Evolutionary conservation across 192 early-diverging fungal species (phyloP), one percentile per base, ranked within the genome.

Genomic region (Backusella tuberculispora): DNA sequence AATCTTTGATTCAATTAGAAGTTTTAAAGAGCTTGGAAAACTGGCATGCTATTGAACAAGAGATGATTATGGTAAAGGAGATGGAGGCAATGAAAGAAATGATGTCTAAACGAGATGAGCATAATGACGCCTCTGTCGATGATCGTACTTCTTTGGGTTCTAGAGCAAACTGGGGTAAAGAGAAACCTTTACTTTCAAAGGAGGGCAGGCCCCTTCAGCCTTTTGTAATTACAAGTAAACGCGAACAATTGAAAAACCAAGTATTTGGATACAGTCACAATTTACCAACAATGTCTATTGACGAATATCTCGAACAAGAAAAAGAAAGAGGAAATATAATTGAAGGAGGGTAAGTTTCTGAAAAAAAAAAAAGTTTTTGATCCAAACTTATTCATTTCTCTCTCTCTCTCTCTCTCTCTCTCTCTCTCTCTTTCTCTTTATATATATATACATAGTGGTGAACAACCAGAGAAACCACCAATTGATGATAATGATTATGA

Each of bases 251-350:
- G 63, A 86, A 86, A 65, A 83, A 96, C 37, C 85, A 88, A 24
- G 97, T 99, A 13, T 99, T 73, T 77, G 65, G 92, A 21, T 95
- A 93, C 1, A 90, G 93, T 12, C 93, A 93, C 80, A 92, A 87
- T 34, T 74, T 99, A 71, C 98, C 98, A 7, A 98, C 97, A 6
- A 98, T 99, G 97, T 88, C 94, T 0, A 90, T 99, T 63, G 98
- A 99, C 53, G 93, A 98, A 82, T 99, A 97, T 74, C 74, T 98
- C 71, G 86, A 95, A 60, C 87, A 90, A 65, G 96, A 99, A 80
- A 83, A 88, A 71, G 90, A 92, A 74, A 87, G 94, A 6, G 98
- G 98, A 5, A 95, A 95, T 71, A 89, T 98, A 40, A 90, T 99
- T 46, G 86, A 83, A 24, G 98, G 98, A 72, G 92, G 92, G 89